phyloP scores from a whole-genome alignment of 1,139 yeast species.

The Debaryomyces fabryi region DNA sequence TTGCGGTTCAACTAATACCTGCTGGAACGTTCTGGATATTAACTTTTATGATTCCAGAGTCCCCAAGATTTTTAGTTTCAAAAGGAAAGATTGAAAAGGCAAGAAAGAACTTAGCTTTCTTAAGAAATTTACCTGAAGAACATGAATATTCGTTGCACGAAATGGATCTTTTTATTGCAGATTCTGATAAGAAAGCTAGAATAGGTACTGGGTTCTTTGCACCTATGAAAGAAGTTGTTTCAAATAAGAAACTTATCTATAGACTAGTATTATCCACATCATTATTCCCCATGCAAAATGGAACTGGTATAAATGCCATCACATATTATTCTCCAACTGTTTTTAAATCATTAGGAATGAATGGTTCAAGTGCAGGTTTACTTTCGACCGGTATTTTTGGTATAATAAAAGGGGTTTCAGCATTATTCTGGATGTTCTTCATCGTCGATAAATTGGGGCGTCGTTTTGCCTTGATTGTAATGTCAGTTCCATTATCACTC shows the following conservation, averaged over 20 bases:
- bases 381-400: conserved; percentile 65
- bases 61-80: conserved; percentile 50
- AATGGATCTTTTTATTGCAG: conserved; percentile 24
- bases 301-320: conserved; percentile 38
- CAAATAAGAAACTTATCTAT: conserved; percentile 24
- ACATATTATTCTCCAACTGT: conserved; percentile 38
- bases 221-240: conserved; percentile 28
- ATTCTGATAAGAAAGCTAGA: conserved; percentile 22
- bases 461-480: conserved; percentile 44
- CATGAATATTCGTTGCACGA: conserved; percentile 32
- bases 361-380: conserved; percentile 43
- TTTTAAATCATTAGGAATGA: conserved; percentile 34
- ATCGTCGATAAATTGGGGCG: conserved; percentile 52
- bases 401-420: conserved; percentile 46
- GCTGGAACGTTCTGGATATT: conserved; percentile 45
- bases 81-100: conserved; percentile 41
- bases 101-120: conserved; percentile 30
- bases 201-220: conserved; percentile 29
- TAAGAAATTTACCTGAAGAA: conserved; percentile 26
- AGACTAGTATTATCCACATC: conserved; percentile 30
- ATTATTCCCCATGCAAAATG: conserved; percentile 37
- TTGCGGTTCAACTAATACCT: conserved; percentile 45
- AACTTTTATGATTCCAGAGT: conserved; percentile 44
- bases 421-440: conserved; percentile 47
- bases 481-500: conserved; percentile 47